Evolutionary conservation across 768 basidiomycete species (phyloP).

Genomic region (Phylloporus arenicola): DNA sequence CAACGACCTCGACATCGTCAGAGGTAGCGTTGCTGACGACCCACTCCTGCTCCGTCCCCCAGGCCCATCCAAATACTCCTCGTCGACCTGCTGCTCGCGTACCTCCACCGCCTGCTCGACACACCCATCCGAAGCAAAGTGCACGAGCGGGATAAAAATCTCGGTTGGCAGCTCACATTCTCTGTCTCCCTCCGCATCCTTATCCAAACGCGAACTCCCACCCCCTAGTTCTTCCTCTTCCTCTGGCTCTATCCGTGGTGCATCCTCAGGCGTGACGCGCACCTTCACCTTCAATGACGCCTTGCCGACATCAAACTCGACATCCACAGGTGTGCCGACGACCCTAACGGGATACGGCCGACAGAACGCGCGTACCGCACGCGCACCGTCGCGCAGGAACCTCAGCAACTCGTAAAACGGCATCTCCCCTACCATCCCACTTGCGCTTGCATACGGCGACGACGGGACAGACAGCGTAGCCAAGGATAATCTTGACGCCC

Average conservation of each 20-base stretch:
- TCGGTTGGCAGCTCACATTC: conserved; percentile 61
- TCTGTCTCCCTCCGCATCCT: conserved; percentile 14
- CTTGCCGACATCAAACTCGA: conserved; percentile 72
- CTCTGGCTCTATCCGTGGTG: conserved; percentile 12
- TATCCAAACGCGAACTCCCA: neutral
- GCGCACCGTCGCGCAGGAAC: conserved; percentile 80
- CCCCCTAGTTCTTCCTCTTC: neutral
- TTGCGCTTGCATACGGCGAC: conserved; percentile 8
- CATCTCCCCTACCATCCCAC: neutral
- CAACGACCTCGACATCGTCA: conserved; percentile 4
- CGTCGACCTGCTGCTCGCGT: neutral
- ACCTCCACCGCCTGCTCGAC: conserved; percentile 18
- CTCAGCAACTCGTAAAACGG: conserved; percentile 30
- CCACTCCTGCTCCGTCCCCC: neutral
- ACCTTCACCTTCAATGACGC: conserved; percentile 69
- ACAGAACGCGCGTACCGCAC: conserved; percentile 79
- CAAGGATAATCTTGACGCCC: conserved; percentile 16
- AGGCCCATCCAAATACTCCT: neutral
- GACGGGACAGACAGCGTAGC: conserved; percentile 17
- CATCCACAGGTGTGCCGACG: conserved; percentile 59
- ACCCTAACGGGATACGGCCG: conserved; percentile 77
- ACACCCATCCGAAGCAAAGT: conserved; percentile 57
- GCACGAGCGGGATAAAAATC: conserved; percentile 85
- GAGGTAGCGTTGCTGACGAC: conserved; percentile 15
- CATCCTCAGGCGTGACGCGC: conserved; percentile 56